These are phyloP conservation scores for Tetrahymena elliotti DNA, from an alignment of 73 alveolate species.

Conservation along the genomic window DNA sequence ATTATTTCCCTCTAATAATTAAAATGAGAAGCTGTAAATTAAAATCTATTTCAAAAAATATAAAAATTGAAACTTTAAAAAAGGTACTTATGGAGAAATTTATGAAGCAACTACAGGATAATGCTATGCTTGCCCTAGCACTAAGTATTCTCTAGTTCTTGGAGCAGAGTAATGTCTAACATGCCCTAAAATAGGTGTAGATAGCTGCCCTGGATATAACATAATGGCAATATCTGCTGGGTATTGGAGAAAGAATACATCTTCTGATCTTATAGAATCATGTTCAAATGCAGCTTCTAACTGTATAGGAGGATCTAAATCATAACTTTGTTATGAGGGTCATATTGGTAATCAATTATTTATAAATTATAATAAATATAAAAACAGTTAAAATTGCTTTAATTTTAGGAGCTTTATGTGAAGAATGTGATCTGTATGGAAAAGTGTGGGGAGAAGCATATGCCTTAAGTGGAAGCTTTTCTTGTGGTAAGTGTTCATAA, in stretches of 20 bases:
- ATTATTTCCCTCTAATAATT: not conserved
- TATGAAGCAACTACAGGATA: not conserved
- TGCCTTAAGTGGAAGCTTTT: conserved; percentile 9
- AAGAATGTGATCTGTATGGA: conserved; percentile 38
- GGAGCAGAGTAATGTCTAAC: not conserved
- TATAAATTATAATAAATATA: not conserved
- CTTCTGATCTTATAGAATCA: conserved; percentile 10
- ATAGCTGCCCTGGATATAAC: not conserved
- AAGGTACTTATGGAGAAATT: not conserved
- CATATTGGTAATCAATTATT: not conserved
- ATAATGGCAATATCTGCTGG: not conserved
- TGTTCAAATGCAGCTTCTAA: conserved; percentile 9
- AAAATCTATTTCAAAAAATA: not conserved
- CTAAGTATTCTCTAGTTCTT: not conserved
- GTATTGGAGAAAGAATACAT: conserved; percentile 35
- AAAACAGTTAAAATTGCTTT: not conserved
- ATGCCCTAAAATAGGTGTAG: not conserved
- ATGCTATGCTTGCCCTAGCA: not conserved
- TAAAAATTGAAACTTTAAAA: not conserved
- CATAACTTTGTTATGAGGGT: conserved; percentile 7
- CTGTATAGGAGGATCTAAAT: conserved; percentile 12
- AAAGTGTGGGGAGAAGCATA: conserved; percentile 13
- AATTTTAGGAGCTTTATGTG: conserved; percentile 32
- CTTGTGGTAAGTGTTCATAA: conserved; percentile 29
- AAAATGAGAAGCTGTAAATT: not conserved